Evolutionary conservation across 495 filamentous ascomycete species (phyloP).

Genomic region (Xylaria palmicola): DNA sequence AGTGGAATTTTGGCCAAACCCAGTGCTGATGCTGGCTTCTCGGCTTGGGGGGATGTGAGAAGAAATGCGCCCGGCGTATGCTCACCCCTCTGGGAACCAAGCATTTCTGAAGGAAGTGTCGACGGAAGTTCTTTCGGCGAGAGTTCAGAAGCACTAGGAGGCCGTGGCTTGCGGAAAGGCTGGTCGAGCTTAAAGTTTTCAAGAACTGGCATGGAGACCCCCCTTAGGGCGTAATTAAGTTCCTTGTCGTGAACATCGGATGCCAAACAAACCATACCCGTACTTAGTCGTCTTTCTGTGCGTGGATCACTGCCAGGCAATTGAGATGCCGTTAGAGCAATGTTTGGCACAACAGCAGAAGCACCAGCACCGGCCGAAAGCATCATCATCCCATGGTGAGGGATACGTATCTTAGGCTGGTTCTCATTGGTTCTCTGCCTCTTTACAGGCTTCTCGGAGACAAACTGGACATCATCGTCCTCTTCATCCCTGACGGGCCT

Average conservation of each 20-base stretch:
- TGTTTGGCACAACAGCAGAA: background rate
- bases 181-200: conserved; percentile 28
- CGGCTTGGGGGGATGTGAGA: background rate
- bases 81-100: background rate
- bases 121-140: conserved; percentile 34
- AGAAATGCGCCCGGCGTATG: background rate
- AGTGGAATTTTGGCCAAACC: background rate
- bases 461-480: conserved; percentile 46
- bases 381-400: conserved; percentile 11
- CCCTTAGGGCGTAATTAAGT: conserved; percentile 22
- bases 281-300: conserved; percentile 32
- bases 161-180: conserved; percentile 24
- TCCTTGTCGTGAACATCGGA: conserved; percentile 25
- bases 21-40: background rate
- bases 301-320: conserved; percentile 2
- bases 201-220: conserved; percentile 34
- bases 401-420: background rate
- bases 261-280: conserved; percentile 33
- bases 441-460: conserved; percentile 45
- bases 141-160: conserved; percentile 25
- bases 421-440: conserved; percentile 31
- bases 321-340: background rate
- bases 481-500: conserved; percentile 39
- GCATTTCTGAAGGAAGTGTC: conserved; percentile 12
- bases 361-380: background rate